These are phyloP conservation scores for Scheffersomyces amazonensis DNA, from an alignment of 805 yeast species.

Conservation along the genomic window DNA sequence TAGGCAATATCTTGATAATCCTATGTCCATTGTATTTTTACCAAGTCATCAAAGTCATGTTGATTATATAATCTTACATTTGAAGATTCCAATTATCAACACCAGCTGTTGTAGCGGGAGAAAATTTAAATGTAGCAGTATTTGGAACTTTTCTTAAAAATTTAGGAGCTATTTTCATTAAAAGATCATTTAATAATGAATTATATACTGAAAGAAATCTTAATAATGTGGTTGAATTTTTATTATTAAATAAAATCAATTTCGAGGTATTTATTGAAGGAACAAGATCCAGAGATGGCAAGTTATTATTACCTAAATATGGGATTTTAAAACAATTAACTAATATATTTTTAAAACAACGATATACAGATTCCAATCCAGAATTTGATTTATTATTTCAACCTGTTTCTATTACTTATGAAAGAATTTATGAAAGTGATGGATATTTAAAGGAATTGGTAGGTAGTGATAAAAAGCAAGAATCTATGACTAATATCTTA, in stretches of 20 bases:
- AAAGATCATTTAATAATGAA: constrained; percentile 45
- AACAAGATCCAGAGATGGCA: constrained; percentile 66
- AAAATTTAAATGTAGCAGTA: constrained; percentile 57
- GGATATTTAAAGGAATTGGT: constrained; percentile 55
- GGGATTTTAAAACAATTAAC: constrained; percentile 55
- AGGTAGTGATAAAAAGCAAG: constrained; percentile 56
- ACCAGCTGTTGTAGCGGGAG: constrained; percentile 66
- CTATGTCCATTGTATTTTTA: constrained; percentile 46
- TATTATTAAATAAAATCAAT: constrained; percentile 46
- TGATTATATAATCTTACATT: constrained; percentile 58
- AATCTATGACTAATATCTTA: constrained; percentile 40
- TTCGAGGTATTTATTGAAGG: constrained; percentile 66
- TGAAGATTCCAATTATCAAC: constrained; percentile 51
- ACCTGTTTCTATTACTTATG: constrained; percentile 60
- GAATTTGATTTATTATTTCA: constrained; percentile 38
- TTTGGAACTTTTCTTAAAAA: constrained; percentile 49
- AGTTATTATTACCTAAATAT: constrained; percentile 57
- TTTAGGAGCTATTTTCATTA: constrained; percentile 57
- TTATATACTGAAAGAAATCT: constrained; percentile 45
- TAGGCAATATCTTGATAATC: constrained; percentile 30
- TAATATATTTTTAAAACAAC: constrained; percentile 44
- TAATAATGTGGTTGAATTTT: constrained; percentile 46
- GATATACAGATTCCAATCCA: constrained; percentile 12
- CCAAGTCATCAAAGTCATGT: constrained; percentile 65
- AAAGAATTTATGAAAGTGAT: constrained; percentile 54